Percentiles rank a stretch among this genome's conserved stretches.
Evolutionary conservation across 345 rosid genomes (phyloP).

Genomic region (sweet orange (Citrus sinensis)): DVS_A1.0 CM039167.1:16510001-16510500

Average conservation of each 20-base stretch:
- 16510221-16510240: slow-evolving; percentile 76
- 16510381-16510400: slow-evolving; percentile 50
- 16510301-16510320: slow-evolving; percentile 34
- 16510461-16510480: slow-evolving; percentile 65
- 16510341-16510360: slow-evolving; percentile 45
- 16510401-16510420: slow-evolving; percentile 50
- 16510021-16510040: slow-evolving; percentile 49
- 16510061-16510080: slow-evolving; percentile 36
- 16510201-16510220: slow-evolving; percentile 48
- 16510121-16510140: slow-evolving; percentile 2
- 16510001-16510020: slow-evolving; percentile 49
- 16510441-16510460: slow-evolving; percentile 66
- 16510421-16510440: slow-evolving; percentile 57
- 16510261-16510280: slow-evolving; percentile 63
- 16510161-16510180: background rate
- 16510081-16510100: background rate
- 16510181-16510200: background rate
- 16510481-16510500: slow-evolving; percentile 62
- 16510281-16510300: slow-evolving; percentile 35
- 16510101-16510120: background rate
- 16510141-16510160: background rate
- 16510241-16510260: slow-evolving; percentile 59
- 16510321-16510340: slow-evolving; percentile 40
- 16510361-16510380: slow-evolving; percentile 34
- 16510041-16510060: slow-evolving; percentile 47